A percentile compares a stretch with the other conserved stretches of the same genome.
Evolutionary conservation across 2,329 filamentous ascomycete species (phyloP).

Genomic region (Aspergillus sp.): DNA sequence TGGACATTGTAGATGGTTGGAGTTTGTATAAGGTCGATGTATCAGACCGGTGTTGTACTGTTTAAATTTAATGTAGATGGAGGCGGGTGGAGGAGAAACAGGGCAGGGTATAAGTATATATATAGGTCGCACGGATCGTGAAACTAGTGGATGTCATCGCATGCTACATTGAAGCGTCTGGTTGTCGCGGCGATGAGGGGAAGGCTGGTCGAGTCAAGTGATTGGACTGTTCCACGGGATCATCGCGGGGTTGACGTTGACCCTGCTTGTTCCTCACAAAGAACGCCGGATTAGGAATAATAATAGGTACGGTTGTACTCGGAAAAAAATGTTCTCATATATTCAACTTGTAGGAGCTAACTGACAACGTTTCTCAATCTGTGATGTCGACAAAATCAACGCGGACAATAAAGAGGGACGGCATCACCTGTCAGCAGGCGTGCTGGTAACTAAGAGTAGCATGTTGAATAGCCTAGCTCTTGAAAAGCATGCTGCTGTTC

Average conservation of each 20-base stretch:
- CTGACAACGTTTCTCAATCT: conserved; percentile 4
- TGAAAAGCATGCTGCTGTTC: background rate
- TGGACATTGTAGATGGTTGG: conserved; percentile 4
- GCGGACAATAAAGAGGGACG: conserved; percentile 1
- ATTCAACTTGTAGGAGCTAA: background rate
- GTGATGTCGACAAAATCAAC: conserved; percentile 6
- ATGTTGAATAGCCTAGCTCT: conserved; percentile 14
- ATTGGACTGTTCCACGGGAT: conserved; percentile 20
- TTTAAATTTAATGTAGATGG: background rate
- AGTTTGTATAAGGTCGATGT: background rate
- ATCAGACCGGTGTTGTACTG: background rate
- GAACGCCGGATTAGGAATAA: background rate
- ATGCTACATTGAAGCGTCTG: background rate
- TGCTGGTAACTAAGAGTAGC: conserved; percentile 3
- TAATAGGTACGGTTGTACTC: background rate
- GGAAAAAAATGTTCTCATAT: background rate
- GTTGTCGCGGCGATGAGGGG: conserved; percentile 15
- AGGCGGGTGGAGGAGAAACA: background rate
- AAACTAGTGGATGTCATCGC: background rate
- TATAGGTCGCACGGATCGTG: background rate
- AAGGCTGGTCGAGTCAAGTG: conserved; percentile 12
- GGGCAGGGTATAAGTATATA: background rate
- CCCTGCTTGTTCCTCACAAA: background rate
- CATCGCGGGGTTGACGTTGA: conserved; percentile 10
- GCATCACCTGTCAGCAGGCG: background rate